These are phyloP conservation scores for Wilhelminamyces savonicus DNA, from an alignment of 805 yeast species.

Conservation along the genomic window DNA sequence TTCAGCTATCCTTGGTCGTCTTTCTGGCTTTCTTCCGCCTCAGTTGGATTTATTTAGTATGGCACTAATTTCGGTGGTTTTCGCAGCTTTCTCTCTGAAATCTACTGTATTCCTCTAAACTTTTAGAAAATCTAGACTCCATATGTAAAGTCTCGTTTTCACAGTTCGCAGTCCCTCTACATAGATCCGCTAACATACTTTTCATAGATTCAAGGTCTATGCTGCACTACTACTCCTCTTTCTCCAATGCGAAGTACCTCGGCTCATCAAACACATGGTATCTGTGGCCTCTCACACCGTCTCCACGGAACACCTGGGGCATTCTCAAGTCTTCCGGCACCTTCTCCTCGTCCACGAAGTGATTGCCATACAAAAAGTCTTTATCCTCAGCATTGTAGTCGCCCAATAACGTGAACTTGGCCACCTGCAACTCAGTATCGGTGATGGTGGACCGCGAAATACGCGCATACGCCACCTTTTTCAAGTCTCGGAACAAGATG, in stretches of 20 bases:
- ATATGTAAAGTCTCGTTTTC: too few relatives aligned
- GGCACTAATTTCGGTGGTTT: too few relatives aligned
- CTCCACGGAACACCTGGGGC: slow-evolving; percentile 77
- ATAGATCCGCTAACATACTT: not conserved
- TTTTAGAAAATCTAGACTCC: too few relatives aligned
- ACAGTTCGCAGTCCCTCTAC: too few relatives aligned
- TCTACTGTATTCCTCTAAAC: too few relatives aligned
- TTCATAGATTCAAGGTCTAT: not conserved
- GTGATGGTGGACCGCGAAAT: slow-evolving; percentile 90
- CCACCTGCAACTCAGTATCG: slow-evolving; percentile 94
- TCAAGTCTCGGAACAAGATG: slow-evolving; percentile 78
- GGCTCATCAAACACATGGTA: slow-evolving; percentile 97
- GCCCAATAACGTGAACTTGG: slow-evolving; percentile 68
- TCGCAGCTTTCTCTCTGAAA: too few relatives aligned
- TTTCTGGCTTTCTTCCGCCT: too few relatives aligned
- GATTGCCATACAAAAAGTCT: slow-evolving; percentile 47
- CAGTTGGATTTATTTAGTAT: too few relatives aligned
- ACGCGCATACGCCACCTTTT: slow-evolving; percentile 89
- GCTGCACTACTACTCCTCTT: too few relatives aligned
- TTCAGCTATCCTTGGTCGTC: too few relatives aligned
- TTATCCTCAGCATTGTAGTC: slow-evolving; percentile 25
- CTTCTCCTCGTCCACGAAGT: slow-evolving; percentile 47
- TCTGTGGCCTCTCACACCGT: slow-evolving; percentile 88
- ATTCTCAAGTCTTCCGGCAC: slow-evolving; percentile 62
- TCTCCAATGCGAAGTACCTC: slow-evolving; percentile 52